These are phyloP conservation scores for Murraya paniculata DNA, from an alignment of 345 rosid genomes.

Conservation along the genomic window DNA sequence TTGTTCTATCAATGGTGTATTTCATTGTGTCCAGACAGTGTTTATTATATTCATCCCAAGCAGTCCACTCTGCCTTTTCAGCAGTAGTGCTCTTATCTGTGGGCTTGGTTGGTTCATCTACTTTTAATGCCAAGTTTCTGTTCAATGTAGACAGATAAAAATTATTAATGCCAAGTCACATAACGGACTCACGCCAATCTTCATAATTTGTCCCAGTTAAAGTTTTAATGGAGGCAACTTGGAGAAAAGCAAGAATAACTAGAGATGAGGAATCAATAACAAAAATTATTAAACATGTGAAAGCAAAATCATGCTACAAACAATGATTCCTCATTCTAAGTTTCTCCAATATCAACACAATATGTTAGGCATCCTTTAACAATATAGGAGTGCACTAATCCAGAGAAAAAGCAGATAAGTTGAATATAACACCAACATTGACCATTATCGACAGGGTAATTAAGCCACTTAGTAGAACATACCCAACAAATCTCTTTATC, in stretches of 20 bases:
- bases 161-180: too few relatives aligned
- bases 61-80: neutral
- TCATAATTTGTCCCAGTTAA: neutral
- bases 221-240: neutral
- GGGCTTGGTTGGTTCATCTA: neutral
- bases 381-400: too few relatives aligned
- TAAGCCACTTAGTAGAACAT: too few relatives aligned
- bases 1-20: neutral
- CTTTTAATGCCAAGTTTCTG: neutral
- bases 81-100: too few relatives aligned
- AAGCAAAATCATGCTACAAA: neutral
- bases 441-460: too few relatives aligned
- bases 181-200: neutral
- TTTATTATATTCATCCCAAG: neutral
- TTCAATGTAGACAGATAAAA: neutral
- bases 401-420: too few relatives aligned
- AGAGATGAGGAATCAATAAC: too few relatives aligned
- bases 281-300: neutral
- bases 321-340: too few relatives aligned
- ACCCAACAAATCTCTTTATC: too few relatives aligned
- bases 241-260: neutral
- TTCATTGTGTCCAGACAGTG: neutral
- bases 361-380: too few relatives aligned
- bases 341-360: neutral
- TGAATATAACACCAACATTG: too few relatives aligned